Evolutionary conservation across 306 rosid species (phyloP).

Genomic region (Vigna nakashimae): DNA sequence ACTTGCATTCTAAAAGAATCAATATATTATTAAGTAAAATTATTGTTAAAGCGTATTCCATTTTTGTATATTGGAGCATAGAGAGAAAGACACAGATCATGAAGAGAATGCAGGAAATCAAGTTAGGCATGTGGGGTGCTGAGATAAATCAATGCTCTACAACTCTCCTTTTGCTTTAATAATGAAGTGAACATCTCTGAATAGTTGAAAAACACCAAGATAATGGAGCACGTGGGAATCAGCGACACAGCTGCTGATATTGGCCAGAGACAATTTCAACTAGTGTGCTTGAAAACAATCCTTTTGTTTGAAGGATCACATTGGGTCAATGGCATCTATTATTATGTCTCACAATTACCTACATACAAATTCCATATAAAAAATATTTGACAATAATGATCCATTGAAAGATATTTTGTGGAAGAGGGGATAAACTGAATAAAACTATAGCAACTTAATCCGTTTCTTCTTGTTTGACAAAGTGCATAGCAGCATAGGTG

Average conservation of each 20-base stretch:
- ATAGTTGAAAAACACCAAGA: constrained; percentile 35
- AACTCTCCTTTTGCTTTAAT: constrained; percentile 41
- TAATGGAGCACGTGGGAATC: constrained; percentile 46
- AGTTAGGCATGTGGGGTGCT: constrained; percentile 44
- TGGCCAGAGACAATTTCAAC: constrained; percentile 6
- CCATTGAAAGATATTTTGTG: constrained; percentile 11
- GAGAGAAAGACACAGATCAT: constrained; percentile 3
- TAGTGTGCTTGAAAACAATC: constrained; percentile 27
- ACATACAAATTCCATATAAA: constrained; percentile 37
- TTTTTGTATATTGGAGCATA: constrained; percentile 31
- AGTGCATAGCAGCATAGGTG: background rate
- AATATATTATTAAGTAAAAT: too few species aligned
- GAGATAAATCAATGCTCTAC: constrained; percentile 43
- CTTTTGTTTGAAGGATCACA: constrained; percentile 36
- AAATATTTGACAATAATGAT: constrained; percentile 17
- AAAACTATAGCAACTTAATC: constrained; percentile 29
- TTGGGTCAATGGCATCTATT: constrained; percentile 11
- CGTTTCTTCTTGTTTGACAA: constrained; percentile 38
- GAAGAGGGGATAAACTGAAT: constrained; percentile 24
- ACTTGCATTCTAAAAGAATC: too few species aligned
- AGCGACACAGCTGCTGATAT: constrained; percentile 33
- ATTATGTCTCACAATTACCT: constrained; percentile 34
- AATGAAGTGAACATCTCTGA: background rate
- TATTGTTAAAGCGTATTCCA: background rate
- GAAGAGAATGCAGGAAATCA: constrained; percentile 10